Evolutionary conservation across 371 early-diverging fungal species (phyloP), one percentile per base, ranked within the genome.

Genomic region (Actinomortierella ambigua): DNA sequence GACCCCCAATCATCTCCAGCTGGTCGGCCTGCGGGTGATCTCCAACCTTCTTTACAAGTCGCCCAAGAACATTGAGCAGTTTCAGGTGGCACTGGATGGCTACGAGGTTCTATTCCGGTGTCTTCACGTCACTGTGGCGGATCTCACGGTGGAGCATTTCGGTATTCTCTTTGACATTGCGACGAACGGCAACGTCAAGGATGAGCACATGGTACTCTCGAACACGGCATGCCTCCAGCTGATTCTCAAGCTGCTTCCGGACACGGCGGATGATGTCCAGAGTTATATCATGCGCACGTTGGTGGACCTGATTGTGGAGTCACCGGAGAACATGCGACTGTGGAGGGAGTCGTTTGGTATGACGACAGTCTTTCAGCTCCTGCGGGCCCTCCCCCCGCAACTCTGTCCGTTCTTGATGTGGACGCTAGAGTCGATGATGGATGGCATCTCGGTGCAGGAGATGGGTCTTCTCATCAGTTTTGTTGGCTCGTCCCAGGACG

Each of bases 21-120:
- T 78, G 20, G 69, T 78, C 26, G 79, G 79, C 0, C 66, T 78
- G 8, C 73, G 77, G 11, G 77, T 76, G 15, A 71, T 78, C 3
- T 76, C 77, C 18, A 76, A 76, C 53, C 43, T 78, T 22, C 63
- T 78, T 18, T 78, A 71, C 63, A 78, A 78, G 53, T 76, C 77
- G 2, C 76, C 79, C 2, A 63, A 71, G 49, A 73, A 76, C 52
- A 59, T 76, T 52, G 57, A 58, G 7, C 65, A 76, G 53, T 78
- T 78, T 39, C 75, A 67, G 54, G 76, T 63, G 24, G 69, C 62
- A 13, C 52, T 65, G n/a, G 52, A 76, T 51, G 79, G 79, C 39
- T 78, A 73, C 55, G 68, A 71, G 50, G 52, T 68, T 13, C 58
- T 76, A 53, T 64, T 68, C 48, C 58, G 68, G 13, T 55, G 65